These are phyloP conservation scores for Microbotryum violaceum DNA, from an alignment of 1,284 basidiomycete species.

Conservation along the genomic window DNA sequence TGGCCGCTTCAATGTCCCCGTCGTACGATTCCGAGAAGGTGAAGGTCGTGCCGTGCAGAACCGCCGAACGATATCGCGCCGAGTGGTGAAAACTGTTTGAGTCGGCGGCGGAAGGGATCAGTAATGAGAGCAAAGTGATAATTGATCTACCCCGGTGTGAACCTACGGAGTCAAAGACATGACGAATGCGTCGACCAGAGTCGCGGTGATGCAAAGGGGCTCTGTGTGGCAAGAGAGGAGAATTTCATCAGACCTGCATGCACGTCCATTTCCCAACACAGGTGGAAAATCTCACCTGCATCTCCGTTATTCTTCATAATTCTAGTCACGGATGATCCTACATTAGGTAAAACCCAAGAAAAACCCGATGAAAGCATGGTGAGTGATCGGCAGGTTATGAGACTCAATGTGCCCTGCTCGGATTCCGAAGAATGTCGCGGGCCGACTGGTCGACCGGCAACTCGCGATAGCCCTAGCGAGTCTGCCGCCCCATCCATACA, in stretches of 20 bases:
- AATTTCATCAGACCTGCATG: too few relatives aligned
- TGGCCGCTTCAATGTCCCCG: conserved; percentile 21
- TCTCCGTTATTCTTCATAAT: conserved; percentile 32
- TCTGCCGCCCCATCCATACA: not conserved
- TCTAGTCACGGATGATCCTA: conserved; percentile 34
- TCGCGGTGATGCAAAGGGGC: conserved; percentile 35
- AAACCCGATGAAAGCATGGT: too few relatives aligned
- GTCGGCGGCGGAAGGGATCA: not conserved
- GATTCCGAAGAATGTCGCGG: too few relatives aligned
- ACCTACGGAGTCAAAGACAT: conserved; percentile 28
- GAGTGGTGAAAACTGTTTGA: conserved; percentile 30
- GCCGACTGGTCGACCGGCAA: too few relatives aligned
- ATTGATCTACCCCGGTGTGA: too few relatives aligned
- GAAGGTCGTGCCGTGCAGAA: conserved; percentile 35
- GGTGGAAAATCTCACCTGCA: not conserved
- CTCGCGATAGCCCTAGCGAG: too few relatives aligned
- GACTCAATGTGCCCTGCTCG: too few relatives aligned
- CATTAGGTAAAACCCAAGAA: not conserved
- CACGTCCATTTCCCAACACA: too few relatives aligned
- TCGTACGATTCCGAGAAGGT: conserved; percentile 17
- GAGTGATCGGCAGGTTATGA: too few relatives aligned
- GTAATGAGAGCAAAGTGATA: too few relatives aligned
- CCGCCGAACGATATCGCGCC: conserved; percentile 37
- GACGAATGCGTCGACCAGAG: conserved; percentile 36
- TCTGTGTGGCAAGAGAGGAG: not conserved